A percentile compares a stretch with the other conserved stretches of the same genome.
These are phyloP conservation scores for Pseudopediastrum boryanum DNA, from an alignment of 139 green algal genomes.

Conservation along the genomic window DNA sequence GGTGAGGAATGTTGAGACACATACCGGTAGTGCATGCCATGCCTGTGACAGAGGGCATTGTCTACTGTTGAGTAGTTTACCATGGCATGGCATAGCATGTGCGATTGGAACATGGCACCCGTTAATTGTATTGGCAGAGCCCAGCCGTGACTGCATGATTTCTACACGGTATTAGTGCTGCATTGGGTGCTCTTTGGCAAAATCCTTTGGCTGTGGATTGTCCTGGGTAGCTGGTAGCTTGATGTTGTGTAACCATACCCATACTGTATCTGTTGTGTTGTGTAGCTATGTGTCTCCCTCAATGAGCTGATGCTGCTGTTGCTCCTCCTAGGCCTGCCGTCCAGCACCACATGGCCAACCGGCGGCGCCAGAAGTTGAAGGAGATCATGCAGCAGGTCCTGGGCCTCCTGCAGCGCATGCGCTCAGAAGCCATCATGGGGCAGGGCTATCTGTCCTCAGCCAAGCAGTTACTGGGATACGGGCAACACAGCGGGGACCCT, in stretches of 20 bases:
- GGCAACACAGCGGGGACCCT: slow-evolving; percentile 16
- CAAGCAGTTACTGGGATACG: slow-evolving; percentile 29
- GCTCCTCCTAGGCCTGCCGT: slow-evolving; percentile 49
- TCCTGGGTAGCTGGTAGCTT: neutral
- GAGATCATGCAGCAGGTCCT: slow-evolving; percentile 32
- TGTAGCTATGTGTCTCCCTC: neutral
- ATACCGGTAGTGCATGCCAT: too few species aligned
- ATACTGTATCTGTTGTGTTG: slow-evolving; percentile 10
- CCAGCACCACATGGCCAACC: slow-evolving; percentile 42
- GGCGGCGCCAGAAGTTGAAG: slow-evolving; percentile 39
- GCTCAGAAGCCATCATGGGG: slow-evolving; percentile 50
- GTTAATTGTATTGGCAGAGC: too few species aligned
- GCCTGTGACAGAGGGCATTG: too few species aligned
- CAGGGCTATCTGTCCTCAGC: slow-evolving; percentile 43
- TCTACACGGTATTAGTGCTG: too few species aligned
- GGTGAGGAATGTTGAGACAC: too few species aligned
- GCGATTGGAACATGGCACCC: too few species aligned
- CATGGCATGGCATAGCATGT: too few species aligned
- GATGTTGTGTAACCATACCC: too few species aligned
- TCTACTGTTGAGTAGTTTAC: too few species aligned
- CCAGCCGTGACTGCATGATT: too few species aligned
- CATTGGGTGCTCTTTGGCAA: too few species aligned
- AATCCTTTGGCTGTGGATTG: too few species aligned
- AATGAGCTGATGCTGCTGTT: neutral
- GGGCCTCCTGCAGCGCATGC: slow-evolving; percentile 54